Evolutionary conservation across 805 yeast genomes (phyloP).

Genomic region (Metschnikowia orientalis): DNA sequence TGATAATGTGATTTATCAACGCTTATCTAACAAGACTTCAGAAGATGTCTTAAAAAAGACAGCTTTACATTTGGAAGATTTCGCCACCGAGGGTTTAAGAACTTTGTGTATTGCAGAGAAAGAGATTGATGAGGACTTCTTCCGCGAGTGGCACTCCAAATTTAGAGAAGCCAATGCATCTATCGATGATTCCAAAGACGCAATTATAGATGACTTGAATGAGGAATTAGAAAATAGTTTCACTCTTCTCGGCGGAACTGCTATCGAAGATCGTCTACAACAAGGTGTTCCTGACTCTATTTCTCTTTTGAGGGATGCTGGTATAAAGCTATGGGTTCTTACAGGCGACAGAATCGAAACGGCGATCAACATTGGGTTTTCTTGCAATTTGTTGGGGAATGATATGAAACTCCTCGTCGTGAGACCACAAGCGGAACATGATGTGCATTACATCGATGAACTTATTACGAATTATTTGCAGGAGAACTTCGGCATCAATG

Average conservation of each 20-base stretch:
- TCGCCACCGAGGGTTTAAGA: constrained; percentile 73
- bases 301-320: constrained; percentile 60
- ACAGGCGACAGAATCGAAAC: constrained; percentile 84
- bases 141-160: constrained; percentile 50
- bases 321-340: constrained; percentile 77
- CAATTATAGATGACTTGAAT: constrained; percentile 46
- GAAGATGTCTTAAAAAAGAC: constrained; percentile 50
- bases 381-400: constrained; percentile 64
- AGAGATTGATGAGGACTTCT: constrained; percentile 42
- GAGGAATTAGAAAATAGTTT: constrained; percentile 58
- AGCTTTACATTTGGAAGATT: constrained; percentile 60
- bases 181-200: constrained; percentile 55
- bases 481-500: constrained; percentile 49
- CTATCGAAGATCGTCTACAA: constrained; percentile 75
- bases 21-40: constrained; percentile 37
- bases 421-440: constrained; percentile 40
- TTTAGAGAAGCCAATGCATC: constrained; percentile 58
- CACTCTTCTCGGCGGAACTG: constrained; percentile 68
- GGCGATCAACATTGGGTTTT: constrained; percentile 78
- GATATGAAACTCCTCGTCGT: constrained; percentile 67
- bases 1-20: constrained; percentile 58
- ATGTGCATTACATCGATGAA: constrained; percentile 29
- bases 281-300: constrained; percentile 76
- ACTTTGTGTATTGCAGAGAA: constrained; percentile 67
- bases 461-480: constrained; percentile 45